phyloP scores from a whole-genome alignment of 164 flowering plant species.

The Magnolia kwangsiensis region DNA sequence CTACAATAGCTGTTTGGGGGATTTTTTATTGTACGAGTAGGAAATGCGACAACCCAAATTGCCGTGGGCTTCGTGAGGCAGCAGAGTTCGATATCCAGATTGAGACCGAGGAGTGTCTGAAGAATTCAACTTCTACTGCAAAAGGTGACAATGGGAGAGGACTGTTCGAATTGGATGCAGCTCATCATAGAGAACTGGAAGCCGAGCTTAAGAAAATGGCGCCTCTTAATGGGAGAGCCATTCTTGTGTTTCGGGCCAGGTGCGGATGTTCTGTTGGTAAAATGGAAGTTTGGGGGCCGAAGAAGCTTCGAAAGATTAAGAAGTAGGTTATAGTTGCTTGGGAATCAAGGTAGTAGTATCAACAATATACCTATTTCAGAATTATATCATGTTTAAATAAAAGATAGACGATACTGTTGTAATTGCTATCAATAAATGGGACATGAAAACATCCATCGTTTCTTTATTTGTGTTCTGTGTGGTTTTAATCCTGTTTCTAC shows the following conservation, averaged over 20 bases:
- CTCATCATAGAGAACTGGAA: constrained; percentile 70
- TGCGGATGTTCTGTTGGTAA: constrained; percentile 89
- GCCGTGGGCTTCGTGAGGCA: constrained; percentile 69
- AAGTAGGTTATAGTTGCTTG: constrained; percentile 31
- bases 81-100: constrained; percentile 88
- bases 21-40: constrained; percentile 30
- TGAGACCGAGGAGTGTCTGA: constrained; percentile 74
- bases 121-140: constrained; percentile 35
- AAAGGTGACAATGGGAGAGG: constrained; percentile 45
- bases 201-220: constrained; percentile 94
- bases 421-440: not conserved
- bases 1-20: constrained; percentile 43
- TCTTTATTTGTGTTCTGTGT: not conserved
- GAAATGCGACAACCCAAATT: constrained; percentile 67
- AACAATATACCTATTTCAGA: not conserved
- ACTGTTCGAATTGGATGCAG: constrained; percentile 58
- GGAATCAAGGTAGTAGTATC: not conserved
- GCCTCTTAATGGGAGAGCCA: constrained; percentile 83
- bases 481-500: not conserved
- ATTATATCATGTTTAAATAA: not conserved
- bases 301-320: constrained; percentile 61
- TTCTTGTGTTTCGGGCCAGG: constrained; percentile 69
- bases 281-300: constrained; percentile 81
- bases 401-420: not conserved
- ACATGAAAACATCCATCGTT: not conserved